These are phyloP conservation scores for Aspergillus carbonarius DNA, from an alignment of 2,329 filamentous ascomycete genomes.

Conservation along the genomic window DNA sequence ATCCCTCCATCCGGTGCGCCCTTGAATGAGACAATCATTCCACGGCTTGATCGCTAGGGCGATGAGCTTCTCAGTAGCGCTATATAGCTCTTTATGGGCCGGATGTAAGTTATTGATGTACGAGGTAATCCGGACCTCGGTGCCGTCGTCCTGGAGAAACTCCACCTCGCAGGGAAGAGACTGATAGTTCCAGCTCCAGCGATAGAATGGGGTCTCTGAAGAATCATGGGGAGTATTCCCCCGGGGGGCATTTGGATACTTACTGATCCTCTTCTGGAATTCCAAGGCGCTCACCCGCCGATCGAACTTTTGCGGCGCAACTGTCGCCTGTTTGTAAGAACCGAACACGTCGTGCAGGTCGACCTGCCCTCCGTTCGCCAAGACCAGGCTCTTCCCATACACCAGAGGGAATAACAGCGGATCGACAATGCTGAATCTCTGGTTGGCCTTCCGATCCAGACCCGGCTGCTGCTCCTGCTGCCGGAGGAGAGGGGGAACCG, in stretches of 20 bases:
- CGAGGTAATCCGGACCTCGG: background rate
- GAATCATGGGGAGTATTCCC: background rate
- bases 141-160: background rate
- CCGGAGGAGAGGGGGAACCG: background rate
- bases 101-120: constrained; percentile 1
- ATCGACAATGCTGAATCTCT: background rate
- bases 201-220: background rate
- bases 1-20: background rate
- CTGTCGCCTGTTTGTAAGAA: background rate
- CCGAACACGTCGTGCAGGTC: background rate
- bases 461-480: background rate
- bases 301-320: background rate
- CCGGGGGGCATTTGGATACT: background rate
- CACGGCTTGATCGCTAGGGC: background rate
- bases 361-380: background rate
- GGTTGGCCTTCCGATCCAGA: background rate
- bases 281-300: background rate
- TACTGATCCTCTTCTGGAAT: background rate
- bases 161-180: background rate
- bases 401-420: background rate
- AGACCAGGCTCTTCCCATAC: background rate
- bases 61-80: background rate
- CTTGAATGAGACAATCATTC: background rate
- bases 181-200: background rate
- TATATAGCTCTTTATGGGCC: background rate